These are phyloP conservation scores for Rhynchospora breviuscula DNA, from an alignment of 176 grass and related monocot genomes.

Conservation along the genomic window DNA sequence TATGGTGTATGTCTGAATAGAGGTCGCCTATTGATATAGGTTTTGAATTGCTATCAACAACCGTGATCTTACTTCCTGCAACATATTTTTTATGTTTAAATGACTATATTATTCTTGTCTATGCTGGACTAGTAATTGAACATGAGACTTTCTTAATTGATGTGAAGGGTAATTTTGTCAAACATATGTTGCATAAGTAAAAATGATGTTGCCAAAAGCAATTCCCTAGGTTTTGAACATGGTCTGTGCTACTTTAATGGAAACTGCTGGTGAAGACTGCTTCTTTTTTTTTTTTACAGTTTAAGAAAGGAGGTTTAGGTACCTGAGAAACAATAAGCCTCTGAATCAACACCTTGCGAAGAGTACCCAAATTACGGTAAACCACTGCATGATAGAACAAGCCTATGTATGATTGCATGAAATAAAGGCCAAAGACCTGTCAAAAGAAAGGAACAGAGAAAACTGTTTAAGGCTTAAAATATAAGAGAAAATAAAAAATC, in stretches of 20 bases:
- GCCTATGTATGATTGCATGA: conserved; percentile 98
- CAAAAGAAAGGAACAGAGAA: neutral
- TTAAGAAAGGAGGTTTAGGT: neutral
- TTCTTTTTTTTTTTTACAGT: neutral
- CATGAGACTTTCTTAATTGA: too few relatives aligned
- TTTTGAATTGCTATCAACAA: neutral
- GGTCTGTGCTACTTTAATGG: neutral
- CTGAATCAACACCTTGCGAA: conserved; percentile 82
- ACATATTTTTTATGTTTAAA: too few relatives aligned
- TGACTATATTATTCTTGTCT: too few relatives aligned
- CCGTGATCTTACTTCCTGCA: too few relatives aligned
- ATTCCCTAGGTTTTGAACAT: neutral
- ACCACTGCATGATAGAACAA: conserved; percentile 85
- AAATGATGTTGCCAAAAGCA: too few relatives aligned
- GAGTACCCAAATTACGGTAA: conserved; percentile 65
- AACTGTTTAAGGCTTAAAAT: conserved; percentile 8
- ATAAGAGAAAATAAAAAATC: neutral
- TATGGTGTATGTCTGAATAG: neutral
- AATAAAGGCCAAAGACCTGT: conserved; percentile 97
- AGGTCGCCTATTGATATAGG: neutral
- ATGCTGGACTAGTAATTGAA: too few relatives aligned
- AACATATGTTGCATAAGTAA: too few relatives aligned
- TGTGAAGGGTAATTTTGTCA: too few relatives aligned
- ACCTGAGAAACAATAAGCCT: conserved; percentile 92
- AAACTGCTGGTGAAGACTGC: neutral